Evolutionary conservation across 2,329 filamentous ascomycete species (phyloP).

Genomic region (Rugonectria rugulosa): DNA sequence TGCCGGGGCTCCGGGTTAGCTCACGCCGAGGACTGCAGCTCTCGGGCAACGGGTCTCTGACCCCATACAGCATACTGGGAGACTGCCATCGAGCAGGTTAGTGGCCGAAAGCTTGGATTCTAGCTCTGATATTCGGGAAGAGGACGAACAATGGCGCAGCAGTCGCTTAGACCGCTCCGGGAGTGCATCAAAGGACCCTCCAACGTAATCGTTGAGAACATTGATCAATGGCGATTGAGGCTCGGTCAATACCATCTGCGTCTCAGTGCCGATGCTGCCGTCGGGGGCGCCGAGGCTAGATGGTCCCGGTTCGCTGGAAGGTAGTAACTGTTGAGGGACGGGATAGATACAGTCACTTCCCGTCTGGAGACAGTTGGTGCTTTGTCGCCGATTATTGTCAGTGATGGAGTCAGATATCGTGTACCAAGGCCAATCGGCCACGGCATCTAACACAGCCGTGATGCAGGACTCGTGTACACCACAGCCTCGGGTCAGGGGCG

Average conservation of each 20-base stretch:
- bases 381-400: slow-evolving; percentile 39
- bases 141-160: slow-evolving; percentile 39
- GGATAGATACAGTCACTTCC: slow-evolving; percentile 52
- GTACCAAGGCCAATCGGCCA: slow-evolving; percentile 17
- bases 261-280: slow-evolving; percentile 8
- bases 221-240: slow-evolving; percentile 31
- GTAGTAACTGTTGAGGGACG: slow-evolving; percentile 34
- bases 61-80: slow-evolving; percentile 52
- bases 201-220: slow-evolving; percentile 40
- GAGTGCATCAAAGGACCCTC: slow-evolving; percentile 42
- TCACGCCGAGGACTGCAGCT: slow-evolving; percentile 42
- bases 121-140: not conserved
- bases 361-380: slow-evolving; percentile 54
- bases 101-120: slow-evolving; percentile 3
- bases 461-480: slow-evolving; percentile 37
- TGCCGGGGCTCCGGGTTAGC: slow-evolving; percentile 19
- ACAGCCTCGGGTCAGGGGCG: slow-evolving; percentile 31
- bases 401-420: slow-evolving; percentile 17
- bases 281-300: slow-evolving; percentile 22
- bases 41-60: slow-evolving; percentile 48
- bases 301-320: slow-evolving; percentile 36
- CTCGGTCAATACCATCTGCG: slow-evolving; percentile 27
- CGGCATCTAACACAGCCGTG: slow-evolving; percentile 16
- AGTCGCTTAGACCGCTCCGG: slow-evolving; percentile 42
- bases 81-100: slow-evolving; percentile 41